Conservation (phyloP, 202 grass and related monocot genomes). For the Saccharum hybrid region DNA sequence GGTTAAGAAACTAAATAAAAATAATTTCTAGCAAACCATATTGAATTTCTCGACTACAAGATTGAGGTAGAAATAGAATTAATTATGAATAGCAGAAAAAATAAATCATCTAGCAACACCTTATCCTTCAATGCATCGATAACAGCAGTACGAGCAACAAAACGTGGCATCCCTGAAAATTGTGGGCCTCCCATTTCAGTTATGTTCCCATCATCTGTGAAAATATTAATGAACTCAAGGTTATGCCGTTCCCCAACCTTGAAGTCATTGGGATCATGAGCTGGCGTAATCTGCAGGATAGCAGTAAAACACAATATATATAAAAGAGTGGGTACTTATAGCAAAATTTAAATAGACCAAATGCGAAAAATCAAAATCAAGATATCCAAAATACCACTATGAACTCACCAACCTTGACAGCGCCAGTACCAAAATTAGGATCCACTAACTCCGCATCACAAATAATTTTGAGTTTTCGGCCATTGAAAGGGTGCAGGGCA, state of each 20-base stretch:
- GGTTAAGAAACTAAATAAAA: background rate
- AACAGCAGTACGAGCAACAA: slow-evolving; percentile 71
- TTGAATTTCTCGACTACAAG: background rate
- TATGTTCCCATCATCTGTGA: slow-evolving; percentile 89
- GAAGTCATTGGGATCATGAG: slow-evolving; percentile 94
- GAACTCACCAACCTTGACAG: slow-evolving; percentile 69
- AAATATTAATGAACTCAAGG: slow-evolving; percentile 89
- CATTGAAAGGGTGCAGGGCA: slow-evolving; percentile 85
- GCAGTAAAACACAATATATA: slow-evolving; percentile 22
- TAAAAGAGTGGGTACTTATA: slow-evolving; percentile 8
- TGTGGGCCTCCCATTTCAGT: slow-evolving; percentile 71
- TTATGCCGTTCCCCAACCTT: slow-evolving; percentile 88
- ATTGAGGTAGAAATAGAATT: background rate
- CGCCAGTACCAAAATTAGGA: slow-evolving; percentile 85
- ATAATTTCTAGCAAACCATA: background rate
- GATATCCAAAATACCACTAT: background rate
- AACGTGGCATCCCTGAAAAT: slow-evolving; percentile 83
- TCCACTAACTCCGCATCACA: slow-evolving; percentile 83
- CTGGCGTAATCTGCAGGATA: slow-evolving; percentile 84
- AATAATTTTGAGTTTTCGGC: slow-evolving; percentile 73
- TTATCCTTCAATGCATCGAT: slow-evolving; percentile 71
- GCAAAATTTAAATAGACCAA: slow-evolving; percentile 9
- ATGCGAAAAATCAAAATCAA: slow-evolving; percentile 15
- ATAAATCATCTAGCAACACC: slow-evolving; percentile 45
- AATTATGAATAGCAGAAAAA: background rate